Conservation (phyloP, 1,284 basidiomycete species). For the Lentinula novae-zelandiae region DNA sequence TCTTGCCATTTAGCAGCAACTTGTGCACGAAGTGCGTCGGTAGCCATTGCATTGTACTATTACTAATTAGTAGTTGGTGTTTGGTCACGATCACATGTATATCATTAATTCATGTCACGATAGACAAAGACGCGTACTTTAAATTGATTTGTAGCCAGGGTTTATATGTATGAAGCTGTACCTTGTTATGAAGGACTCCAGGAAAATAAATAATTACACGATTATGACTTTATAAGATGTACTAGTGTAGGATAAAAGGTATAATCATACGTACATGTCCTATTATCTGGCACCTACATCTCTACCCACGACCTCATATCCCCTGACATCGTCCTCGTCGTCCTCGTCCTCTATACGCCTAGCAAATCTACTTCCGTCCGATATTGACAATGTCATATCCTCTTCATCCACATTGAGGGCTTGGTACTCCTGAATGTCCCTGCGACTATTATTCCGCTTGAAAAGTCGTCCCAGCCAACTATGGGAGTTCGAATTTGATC, state of each 20-base stretch:
- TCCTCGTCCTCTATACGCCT: neutral
- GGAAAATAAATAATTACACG: neutral
- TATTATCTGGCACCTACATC: neutral
- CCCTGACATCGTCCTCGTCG: neutral
- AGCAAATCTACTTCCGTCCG: conserved; percentile 1
- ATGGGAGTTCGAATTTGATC: conserved; percentile 18
- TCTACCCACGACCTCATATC: conserved; percentile 10
- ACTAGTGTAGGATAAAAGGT: neutral
- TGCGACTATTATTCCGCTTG: conserved; percentile 37
- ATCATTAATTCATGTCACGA: no score
- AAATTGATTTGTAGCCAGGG: no score
- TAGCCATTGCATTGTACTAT: conserved; percentile 35
- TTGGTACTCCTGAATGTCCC: conserved; percentile 37
- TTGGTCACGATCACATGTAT: neutral
- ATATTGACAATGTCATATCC: neutral
- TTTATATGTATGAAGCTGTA: no score
- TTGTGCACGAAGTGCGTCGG: conserved; percentile 53
- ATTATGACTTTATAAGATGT: neutral
- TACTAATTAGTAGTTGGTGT: neutral
- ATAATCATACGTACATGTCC: neutral
- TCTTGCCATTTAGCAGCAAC: conserved; percentile 72
- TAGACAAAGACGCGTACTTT: no score
- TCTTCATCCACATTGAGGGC: conserved; percentile 37
- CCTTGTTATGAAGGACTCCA: no score
- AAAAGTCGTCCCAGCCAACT: conserved; percentile 52